These are phyloP conservation scores for Gastrodia elata DNA, from an alignment of 106 monocot genomes.

Conservation along the genomic window DNA sequence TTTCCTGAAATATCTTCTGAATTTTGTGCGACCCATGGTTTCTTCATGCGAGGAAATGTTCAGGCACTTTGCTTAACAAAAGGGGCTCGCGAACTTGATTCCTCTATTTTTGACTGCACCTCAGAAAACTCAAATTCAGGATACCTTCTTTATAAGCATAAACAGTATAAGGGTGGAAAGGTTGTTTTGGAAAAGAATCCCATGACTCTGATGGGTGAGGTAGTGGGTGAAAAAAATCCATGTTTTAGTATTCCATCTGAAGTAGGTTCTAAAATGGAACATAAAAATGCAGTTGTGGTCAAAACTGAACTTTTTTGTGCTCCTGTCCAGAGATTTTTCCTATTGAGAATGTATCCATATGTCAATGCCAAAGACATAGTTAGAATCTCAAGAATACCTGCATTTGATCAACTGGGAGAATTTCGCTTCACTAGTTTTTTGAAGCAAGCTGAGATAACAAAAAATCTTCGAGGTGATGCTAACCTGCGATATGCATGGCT, in stretches of 20 bases:
- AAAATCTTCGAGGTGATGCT: slow-evolving; percentile 49
- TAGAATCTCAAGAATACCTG: slow-evolving; percentile 45
- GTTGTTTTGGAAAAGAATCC: not conserved
- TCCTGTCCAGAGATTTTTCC: slow-evolving; percentile 57
- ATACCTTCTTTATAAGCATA: slow-evolving; percentile 10
- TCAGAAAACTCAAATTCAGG: slow-evolving; percentile 68
- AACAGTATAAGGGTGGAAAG: slow-evolving; percentile 15
- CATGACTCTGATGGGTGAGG: slow-evolving; percentile 24
- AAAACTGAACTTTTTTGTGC: slow-evolving; percentile 11
- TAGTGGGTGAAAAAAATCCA: slow-evolving; percentile 63
- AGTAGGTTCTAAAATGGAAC: slow-evolving; percentile 1
- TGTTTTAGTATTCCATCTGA: slow-evolving; percentile 16
- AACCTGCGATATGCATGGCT: slow-evolving; percentile 93
- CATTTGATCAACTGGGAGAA: slow-evolving; percentile 30
- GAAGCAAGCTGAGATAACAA: slow-evolving; percentile 47
- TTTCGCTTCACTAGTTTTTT: slow-evolving; percentile 43
- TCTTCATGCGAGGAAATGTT: slow-evolving; percentile 9
- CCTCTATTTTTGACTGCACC: slow-evolving; percentile 17
- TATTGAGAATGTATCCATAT: slow-evolving; percentile 43
- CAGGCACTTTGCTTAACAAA: slow-evolving; percentile 16
- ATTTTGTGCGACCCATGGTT: slow-evolving; percentile 13
- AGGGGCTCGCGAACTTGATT: slow-evolving; percentile 20
- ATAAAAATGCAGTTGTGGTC: slow-evolving; percentile 12
- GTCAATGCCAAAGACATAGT: slow-evolving; percentile 54
- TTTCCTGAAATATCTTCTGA: slow-evolving; percentile 42